These are phyloP conservation scores for Saccharum spontaneum DNA, from an alignment of 176 grass and related monocot genomes.

Conservation along the genomic window DNA sequence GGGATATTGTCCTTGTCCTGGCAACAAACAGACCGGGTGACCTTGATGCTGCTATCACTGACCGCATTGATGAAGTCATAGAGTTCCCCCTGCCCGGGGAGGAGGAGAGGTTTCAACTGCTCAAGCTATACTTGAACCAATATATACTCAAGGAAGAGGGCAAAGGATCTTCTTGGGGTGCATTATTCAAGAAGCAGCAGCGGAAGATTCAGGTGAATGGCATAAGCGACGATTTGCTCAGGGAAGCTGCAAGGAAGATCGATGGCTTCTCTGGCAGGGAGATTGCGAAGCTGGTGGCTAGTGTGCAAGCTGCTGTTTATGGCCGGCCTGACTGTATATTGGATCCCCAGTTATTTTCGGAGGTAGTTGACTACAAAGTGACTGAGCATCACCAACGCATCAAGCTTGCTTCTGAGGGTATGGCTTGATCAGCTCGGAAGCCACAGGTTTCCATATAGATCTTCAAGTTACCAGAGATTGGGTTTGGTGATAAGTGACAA, in stretches of 20 bases:
- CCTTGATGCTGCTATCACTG: slow-evolving; percentile 87
- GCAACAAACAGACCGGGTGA: slow-evolving; percentile 92
- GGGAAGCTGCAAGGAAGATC: slow-evolving; percentile 58
- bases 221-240: slow-evolving; percentile 63
- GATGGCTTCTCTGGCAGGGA: slow-evolving; percentile 94
- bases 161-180: slow-evolving; percentile 39
- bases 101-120: slow-evolving; percentile 76
- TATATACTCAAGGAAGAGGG: slow-evolving; percentile 65
- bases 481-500: slow-evolving; percentile 9
- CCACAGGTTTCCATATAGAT: not conserved
- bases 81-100: slow-evolving; percentile 83
- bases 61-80: slow-evolving; percentile 93
- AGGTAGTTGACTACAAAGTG: slow-evolving; percentile 86
- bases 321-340: slow-evolving; percentile 68
- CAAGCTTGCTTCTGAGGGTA: slow-evolving; percentile 62
- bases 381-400: slow-evolving; percentile 82
- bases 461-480: not conserved
- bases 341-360: slow-evolving; percentile 61
- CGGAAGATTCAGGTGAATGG: slow-evolving; percentile 68
- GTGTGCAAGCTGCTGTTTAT: slow-evolving; percentile 88
- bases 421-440: slow-evolving; percentile 18
- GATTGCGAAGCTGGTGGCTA: slow-evolving; percentile 85
- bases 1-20: slow-evolving; percentile 80
- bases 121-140: slow-evolving; percentile 77
- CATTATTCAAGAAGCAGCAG: slow-evolving; percentile 62